Evolutionary conservation across 176 grass and related monocot genomes (phyloP).

Genomic region (Chrysopogon serrulatus): DNA sequence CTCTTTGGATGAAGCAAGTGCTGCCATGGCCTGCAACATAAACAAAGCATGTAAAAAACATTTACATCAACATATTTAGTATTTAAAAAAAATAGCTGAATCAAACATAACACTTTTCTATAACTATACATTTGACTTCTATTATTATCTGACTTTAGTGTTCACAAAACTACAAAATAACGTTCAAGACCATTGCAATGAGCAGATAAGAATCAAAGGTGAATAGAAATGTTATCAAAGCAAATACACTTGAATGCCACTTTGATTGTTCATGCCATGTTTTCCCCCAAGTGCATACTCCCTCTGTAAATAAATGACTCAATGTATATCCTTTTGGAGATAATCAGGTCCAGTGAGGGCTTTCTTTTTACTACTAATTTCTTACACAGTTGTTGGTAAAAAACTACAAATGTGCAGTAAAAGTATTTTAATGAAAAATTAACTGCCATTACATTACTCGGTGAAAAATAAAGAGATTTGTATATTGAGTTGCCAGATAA

Average conservation of each 20-base stretch:
- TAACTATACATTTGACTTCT: background rate
- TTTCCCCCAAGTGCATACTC: background rate
- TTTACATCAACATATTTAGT: background rate
- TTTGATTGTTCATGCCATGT: background rate
- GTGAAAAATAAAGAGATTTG: background rate
- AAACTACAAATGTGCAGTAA: background rate
- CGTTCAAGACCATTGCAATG: background rate
- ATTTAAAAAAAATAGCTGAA: background rate
- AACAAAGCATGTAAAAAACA: conserved; percentile 1
- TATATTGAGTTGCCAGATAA: background rate
- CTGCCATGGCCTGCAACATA: conserved; percentile 84
- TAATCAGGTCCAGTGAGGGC: background rate
- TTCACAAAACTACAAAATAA: background rate
- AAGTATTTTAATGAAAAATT: background rate
- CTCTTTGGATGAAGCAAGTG: conserved; percentile 93
- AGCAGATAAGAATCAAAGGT: background rate
- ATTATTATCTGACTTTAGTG: background rate
- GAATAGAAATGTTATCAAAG: background rate
- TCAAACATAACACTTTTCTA: background rate
- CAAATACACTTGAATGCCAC: background rate
- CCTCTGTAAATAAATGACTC: background rate
- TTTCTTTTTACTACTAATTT: background rate
- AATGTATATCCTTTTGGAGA: background rate
- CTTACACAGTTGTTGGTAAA: background rate
- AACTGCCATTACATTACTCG: background rate